A percentile compares a stretch with the other conserved stretches of the same genome.
These are phyloP conservation scores for Pistacia vera DNA, from an alignment of 345 rosid genomes.

Conservation along the genomic window DNA sequence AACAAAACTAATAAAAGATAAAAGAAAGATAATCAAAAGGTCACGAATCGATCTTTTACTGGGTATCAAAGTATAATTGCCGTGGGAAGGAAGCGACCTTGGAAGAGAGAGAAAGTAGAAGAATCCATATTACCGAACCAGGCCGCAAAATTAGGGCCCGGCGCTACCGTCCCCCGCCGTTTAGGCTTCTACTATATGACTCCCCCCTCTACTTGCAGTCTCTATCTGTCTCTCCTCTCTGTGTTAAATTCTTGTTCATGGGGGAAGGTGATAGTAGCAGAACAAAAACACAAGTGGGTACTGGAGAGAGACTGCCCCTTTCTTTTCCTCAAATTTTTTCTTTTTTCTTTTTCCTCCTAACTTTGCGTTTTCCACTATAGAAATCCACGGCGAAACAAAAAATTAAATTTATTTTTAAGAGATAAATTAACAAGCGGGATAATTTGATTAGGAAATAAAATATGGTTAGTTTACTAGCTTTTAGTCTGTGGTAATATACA, in stretches of 20 bases:
- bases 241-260: neutral
- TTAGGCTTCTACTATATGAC: constrained; percentile 39
- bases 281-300: constrained; percentile 23
- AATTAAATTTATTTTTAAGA: neutral
- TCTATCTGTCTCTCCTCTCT: neutral
- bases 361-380: constrained; percentile 54
- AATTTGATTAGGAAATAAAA: constrained; percentile 3
- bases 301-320: constrained; percentile 5
- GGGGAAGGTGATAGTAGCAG: constrained; percentile 15
- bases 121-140: constrained; percentile 34
- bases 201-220: constrained; percentile 21
- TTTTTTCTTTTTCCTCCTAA: constrained; percentile 4
- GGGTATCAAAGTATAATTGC: constrained; percentile 38
- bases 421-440: constrained; percentile 8
- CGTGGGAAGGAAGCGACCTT: constrained; percentile 56
- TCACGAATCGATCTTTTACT: constrained; percentile 35
- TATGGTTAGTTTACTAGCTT: neutral
- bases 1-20: neutral
- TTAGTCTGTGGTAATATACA: neutral
- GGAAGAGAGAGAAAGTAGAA: constrained; percentile 23
- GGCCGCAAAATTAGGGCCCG: constrained; percentile 43
- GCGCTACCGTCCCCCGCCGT: constrained; percentile 59
- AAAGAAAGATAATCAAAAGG: neutral
- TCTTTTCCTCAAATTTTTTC: neutral
- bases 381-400: constrained; percentile 28